Conservation (phyloP, 2,329 filamentous ascomycete species). For the Claviceps sp. region DNA sequence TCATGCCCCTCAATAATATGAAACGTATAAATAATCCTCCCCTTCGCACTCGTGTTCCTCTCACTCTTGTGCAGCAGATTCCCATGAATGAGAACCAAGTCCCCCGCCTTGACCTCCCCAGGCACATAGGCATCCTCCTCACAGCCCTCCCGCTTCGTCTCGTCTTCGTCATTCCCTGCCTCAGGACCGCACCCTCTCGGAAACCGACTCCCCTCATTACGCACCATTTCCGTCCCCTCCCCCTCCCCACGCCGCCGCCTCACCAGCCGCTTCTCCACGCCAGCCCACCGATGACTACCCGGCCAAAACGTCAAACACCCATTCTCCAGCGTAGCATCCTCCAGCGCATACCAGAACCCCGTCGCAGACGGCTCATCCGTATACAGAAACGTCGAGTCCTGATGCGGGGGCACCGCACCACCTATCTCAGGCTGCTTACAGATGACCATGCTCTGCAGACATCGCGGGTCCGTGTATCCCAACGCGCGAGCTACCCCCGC, state of each 20-base stretch:
- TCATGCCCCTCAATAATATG: constrained; percentile 80
- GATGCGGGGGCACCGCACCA: constrained; percentile 78
- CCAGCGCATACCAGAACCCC: constrained; percentile 94
- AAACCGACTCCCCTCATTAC: constrained; percentile 53
- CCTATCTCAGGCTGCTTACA: constrained; percentile 97
- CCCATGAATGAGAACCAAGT: constrained; percentile 85
- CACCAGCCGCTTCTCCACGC: constrained; percentile 63
- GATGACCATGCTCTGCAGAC: constrained; percentile 92
- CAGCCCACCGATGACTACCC: constrained; percentile 64
- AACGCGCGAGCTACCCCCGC: constrained; percentile 55
- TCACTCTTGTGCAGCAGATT: constrained; percentile 95
- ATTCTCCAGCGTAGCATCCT: constrained; percentile 78
- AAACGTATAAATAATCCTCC: constrained; percentile 92
- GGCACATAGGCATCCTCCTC: constrained; percentile 45
- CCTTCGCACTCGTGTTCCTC: constrained; percentile 74
- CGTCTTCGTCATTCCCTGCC: constrained; percentile 18
- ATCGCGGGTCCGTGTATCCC: constrained; percentile 62
- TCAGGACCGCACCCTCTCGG: constrained; percentile 34
- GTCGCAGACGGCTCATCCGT: constrained; percentile 80
- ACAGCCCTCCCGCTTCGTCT: neutral
- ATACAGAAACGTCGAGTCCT: constrained; percentile 87
- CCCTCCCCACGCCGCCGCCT: constrained; percentile 30
- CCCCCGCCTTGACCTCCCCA: constrained; percentile 81
- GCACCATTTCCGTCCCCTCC: constrained; percentile 50
- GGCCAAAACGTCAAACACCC: constrained; percentile 79